Percentiles rank a stretch among this genome's conserved stretches.
Evolutionary conservation across 495 filamentous ascomycete species (phyloP).

Genomic region (Penicillium cataractarum): DNA sequence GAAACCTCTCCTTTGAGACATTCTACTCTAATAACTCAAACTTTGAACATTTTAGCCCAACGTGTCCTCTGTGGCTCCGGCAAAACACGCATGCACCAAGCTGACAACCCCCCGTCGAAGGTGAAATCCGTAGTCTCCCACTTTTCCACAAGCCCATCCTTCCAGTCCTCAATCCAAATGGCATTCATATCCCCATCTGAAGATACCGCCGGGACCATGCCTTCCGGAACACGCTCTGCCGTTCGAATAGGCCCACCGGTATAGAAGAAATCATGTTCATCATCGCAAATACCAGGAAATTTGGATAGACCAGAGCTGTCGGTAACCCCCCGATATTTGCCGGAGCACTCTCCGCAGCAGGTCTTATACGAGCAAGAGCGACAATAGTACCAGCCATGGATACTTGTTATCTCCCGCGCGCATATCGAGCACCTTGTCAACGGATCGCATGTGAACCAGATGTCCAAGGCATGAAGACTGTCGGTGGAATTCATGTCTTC

Average conservation of each 20-base stretch:
- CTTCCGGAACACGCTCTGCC: neutral
- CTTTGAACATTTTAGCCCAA: neutral
- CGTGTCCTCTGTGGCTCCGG: neutral
- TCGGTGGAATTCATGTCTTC: too few relatives aligned
- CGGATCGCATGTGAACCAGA: too few relatives aligned
- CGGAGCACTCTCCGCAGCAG: neutral
- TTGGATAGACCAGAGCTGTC: neutral
- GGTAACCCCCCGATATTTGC: neutral
- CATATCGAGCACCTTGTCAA: too few relatives aligned
- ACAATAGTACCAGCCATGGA: too few relatives aligned
- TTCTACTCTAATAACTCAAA: neutral
- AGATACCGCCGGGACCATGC: neutral
- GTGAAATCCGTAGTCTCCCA: neutral
- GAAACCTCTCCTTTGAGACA: neutral
- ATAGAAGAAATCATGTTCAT: neutral
- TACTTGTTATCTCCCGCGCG: too few relatives aligned
- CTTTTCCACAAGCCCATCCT: neutral
- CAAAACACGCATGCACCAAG: neutral
- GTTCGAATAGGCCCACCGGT: neutral
- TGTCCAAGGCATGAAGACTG: too few relatives aligned
- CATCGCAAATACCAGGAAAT: neutral
- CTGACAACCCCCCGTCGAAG: neutral
- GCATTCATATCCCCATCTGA: neutral
- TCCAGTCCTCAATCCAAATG: neutral
- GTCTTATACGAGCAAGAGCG: too few relatives aligned